Percentiles rank a stretch among this genome's conserved stretches.
Conservation (phyloP, 345 rosid genomes). For the Salix exigua region DNA sequence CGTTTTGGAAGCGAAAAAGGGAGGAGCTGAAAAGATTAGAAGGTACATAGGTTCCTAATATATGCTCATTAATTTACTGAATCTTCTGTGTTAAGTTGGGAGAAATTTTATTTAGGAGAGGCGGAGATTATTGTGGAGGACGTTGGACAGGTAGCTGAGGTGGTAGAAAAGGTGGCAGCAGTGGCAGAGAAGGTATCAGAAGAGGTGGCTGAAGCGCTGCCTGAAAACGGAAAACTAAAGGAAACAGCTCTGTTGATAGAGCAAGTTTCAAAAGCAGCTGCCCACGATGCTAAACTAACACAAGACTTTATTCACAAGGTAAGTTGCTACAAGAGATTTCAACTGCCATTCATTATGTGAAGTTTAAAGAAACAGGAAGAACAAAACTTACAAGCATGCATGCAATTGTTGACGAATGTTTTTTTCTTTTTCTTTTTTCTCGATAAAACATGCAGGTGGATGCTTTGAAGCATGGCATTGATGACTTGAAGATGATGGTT, state of each 20-base stretch:
- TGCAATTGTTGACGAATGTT: background rate
- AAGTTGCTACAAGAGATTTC: background rate
- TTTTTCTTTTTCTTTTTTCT: background rate
- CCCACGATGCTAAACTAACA: slow-evolving; percentile 54
- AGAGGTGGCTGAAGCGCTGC: slow-evolving; percentile 38
- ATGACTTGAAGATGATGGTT: slow-evolving; percentile 51
- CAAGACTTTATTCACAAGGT: slow-evolving; percentile 57
- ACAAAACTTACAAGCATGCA: background rate
- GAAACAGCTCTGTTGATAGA: slow-evolving; percentile 51
- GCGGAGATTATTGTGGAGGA: slow-evolving; percentile 44
- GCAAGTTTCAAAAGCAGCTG: slow-evolving; percentile 52
- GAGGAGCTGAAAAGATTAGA: slow-evolving; percentile 40
- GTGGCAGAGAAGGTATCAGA: slow-evolving; percentile 22
- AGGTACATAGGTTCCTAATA: slow-evolving; percentile 30
- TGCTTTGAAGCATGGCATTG: slow-evolving; percentile 45
- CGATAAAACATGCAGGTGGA: slow-evolving; percentile 38
- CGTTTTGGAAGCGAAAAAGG: slow-evolving; percentile 52
- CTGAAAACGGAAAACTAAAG: slow-evolving; percentile 49
- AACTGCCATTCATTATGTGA: background rate
- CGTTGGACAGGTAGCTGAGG: slow-evolving; percentile 47
- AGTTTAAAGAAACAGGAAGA: background rate
- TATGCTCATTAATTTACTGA: background rate
- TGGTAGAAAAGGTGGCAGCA: slow-evolving; percentile 34
- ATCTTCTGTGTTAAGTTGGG: background rate
- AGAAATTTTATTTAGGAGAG: slow-evolving; percentile 6